Evolutionary conservation across 768 basidiomycete genomes (phyloP).

Genomic region (Tricholomella constricta): DNA sequence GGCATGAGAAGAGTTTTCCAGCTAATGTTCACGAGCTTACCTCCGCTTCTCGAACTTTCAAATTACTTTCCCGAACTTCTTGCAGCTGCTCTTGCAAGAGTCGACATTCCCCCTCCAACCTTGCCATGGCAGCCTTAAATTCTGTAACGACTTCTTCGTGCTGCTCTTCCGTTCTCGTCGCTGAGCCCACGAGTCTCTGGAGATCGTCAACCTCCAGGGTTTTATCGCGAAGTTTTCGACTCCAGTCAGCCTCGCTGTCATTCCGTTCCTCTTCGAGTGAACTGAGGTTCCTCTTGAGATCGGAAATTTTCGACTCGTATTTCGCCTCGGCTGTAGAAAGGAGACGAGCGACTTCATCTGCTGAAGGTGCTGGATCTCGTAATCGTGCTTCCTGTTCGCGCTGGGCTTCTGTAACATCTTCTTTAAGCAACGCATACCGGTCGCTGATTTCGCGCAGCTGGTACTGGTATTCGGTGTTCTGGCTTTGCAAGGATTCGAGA

Average conservation of each 20-base stretch:
- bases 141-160: conserved; percentile 52
- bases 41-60: conserved; percentile 59
- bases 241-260: conserved; percentile 90
- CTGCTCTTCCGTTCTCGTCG: conserved; percentile 60
- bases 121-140: conserved; percentile 57
- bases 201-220: conserved; percentile 76
- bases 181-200: conserved; percentile 56
- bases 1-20: background rate
- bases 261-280: conserved; percentile 79
- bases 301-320: conserved; percentile 75
- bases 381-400: conserved; percentile 55
- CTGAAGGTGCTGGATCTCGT: conserved; percentile 46
- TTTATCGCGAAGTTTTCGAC: conserved; percentile 78
- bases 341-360: conserved; percentile 72
- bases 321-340: conserved; percentile 74
- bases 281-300: conserved; percentile 64
- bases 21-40: conserved; percentile 40
- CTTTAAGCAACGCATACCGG: conserved; percentile 65
- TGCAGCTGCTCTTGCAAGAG: conserved; percentile 51
- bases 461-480: conserved; percentile 83
- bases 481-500: conserved; percentile 72
- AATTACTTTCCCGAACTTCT: conserved; percentile 55
- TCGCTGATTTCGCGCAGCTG: conserved; percentile 83
- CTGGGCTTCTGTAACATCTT: conserved; percentile 67
- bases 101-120: conserved; percentile 48